These are phyloP conservation scores for Leucocoprinus leucothites DNA, from an alignment of 768 basidiomycete species.

Conservation along the genomic window DNA sequence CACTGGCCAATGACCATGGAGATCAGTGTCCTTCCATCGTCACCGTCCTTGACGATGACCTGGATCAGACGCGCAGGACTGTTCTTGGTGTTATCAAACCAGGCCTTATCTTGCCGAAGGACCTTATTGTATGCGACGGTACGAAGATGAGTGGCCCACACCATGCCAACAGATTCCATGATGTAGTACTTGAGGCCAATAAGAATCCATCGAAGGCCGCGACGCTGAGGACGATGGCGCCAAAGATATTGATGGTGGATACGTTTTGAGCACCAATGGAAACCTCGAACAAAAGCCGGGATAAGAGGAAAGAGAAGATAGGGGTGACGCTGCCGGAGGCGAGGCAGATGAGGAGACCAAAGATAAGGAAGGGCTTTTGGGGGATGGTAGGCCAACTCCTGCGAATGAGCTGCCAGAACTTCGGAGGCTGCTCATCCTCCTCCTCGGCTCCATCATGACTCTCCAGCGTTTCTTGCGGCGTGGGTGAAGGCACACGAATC, in stretches of 20 bases:
- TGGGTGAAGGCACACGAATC: constrained; percentile 12
- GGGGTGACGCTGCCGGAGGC: constrained; percentile 85
- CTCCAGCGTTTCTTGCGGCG: not conserved
- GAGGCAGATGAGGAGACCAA: constrained; percentile 70
- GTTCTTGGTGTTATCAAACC: constrained; percentile 75
- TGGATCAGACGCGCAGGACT: constrained; percentile 63
- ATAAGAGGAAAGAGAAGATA: constrained; percentile 87
- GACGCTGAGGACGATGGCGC: constrained; percentile 67
- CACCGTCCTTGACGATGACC: constrained; percentile 80
- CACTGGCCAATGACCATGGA: constrained; percentile 69
- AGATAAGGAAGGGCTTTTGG: constrained; percentile 60
- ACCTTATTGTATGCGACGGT: constrained; percentile 51
- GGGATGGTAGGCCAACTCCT: constrained; percentile 71
- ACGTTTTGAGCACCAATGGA: constrained; percentile 66
- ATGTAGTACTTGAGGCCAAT: constrained; percentile 74
- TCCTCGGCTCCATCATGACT: not conserved
- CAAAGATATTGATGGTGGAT: constrained; percentile 62
- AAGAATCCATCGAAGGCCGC: constrained; percentile 76
- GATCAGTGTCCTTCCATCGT: constrained; percentile 81
- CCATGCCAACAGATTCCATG: constrained; percentile 72
- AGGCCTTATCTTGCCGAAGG: constrained; percentile 78
- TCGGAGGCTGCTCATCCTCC: constrained; percentile 21
- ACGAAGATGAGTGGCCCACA: constrained; percentile 73
- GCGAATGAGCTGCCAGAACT: constrained; percentile 48
- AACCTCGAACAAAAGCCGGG: constrained; percentile 73